Base-by-base conservation (phyloP, 169 alveolate species). In the Plasmodium ovale region DNA sequence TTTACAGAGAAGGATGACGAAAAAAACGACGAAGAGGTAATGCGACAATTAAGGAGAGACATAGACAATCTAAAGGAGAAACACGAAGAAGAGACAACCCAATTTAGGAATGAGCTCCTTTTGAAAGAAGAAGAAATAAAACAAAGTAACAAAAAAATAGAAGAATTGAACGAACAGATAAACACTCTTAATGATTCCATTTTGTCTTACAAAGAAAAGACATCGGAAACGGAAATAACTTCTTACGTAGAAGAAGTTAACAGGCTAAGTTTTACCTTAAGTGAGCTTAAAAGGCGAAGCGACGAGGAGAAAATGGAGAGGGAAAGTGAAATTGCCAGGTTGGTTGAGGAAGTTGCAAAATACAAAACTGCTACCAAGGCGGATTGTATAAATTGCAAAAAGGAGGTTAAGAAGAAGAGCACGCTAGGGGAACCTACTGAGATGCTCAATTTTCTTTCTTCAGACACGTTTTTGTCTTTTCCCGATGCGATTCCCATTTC, bases 121-220 rank as follows among this genome's bases (percentile, higher is more conserved):
- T 53, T 53, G 42, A 79, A 79, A 56, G 58, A 79, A 49, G 37
- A 79, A 44, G 58, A 65, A 68, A 29, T 64, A 31, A 51, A 79
- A 6, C 71, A 79, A 12, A 27, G 44, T 23, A 64, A 79, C 25
- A 47, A 79, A 16, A 54, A 51, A 79, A 59, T 64, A 33, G 21
- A 53, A 5, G 84, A 79, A 29, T 49, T 79, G 70, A 65, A 39
- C 12, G 42, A 42, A 25, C 56, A 27, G 25, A 65, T 79, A 27
- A 62, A 79, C n/a, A 53, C 21, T 39, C 42, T 65, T 39, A 65
- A 29, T 42, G 82, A 47, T 58, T 19, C 58, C 33, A 79, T 49
- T 9, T 16, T 42, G 4, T 16, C 19, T 47, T 47, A 65, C 33
- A 65, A 49, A 27, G 33, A 47, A 65, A 27, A 44, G 2, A 19